phyloP scores from a whole-genome alignment of 768 basidiomycete genomes.

The Nidularia pulvinata region DNA sequence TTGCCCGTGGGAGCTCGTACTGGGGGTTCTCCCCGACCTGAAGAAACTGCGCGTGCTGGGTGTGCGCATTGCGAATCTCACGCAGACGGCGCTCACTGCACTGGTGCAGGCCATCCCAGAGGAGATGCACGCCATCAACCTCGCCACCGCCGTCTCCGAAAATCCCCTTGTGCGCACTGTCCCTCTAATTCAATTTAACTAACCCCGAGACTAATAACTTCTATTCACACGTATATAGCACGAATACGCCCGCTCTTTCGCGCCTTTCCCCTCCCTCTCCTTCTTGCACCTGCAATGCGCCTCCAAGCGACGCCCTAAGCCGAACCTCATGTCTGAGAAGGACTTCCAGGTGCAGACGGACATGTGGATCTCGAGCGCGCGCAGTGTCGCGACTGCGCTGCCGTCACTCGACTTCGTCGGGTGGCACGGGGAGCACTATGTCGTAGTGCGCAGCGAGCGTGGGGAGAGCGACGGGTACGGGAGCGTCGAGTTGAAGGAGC shows the following conservation, averaged over 20 bases:
- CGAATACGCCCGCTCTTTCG: constrained; percentile 49
- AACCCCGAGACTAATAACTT: no score
- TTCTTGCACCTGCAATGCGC: constrained; percentile 61
- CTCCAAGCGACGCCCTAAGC: constrained; percentile 49
- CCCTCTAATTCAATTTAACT: background rate
- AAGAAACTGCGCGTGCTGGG: constrained; percentile 53
- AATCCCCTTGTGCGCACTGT: constrained; percentile 40
- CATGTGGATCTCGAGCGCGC: constrained; percentile 48
- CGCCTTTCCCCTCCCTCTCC: constrained; percentile 44
- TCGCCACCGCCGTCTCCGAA: constrained; percentile 50
- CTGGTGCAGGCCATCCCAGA: constrained; percentile 41
- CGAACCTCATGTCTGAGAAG: constrained; percentile 57
- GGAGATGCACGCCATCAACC: constrained; percentile 52
- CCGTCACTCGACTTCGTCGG: constrained; percentile 64
- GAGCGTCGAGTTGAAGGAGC: constrained; percentile 53
- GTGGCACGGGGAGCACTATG: constrained; percentile 76
- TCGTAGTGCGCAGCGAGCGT: constrained; percentile 43
- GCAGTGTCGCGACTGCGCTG: constrained; percentile 46
- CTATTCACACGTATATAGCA: constrained; percentile 28
- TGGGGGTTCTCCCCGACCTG: constrained; percentile 49
- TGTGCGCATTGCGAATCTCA: constrained; percentile 53
- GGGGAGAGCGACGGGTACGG: constrained; percentile 2
- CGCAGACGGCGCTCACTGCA: constrained; percentile 26
- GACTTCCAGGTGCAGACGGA: constrained; percentile 59
- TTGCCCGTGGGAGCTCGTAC: constrained; percentile 66